These are phyloP conservation scores for Scheffersomyces segobiensis DNA, from an alignment of 1,139 yeast species.

Conservation along the genomic window DNA sequence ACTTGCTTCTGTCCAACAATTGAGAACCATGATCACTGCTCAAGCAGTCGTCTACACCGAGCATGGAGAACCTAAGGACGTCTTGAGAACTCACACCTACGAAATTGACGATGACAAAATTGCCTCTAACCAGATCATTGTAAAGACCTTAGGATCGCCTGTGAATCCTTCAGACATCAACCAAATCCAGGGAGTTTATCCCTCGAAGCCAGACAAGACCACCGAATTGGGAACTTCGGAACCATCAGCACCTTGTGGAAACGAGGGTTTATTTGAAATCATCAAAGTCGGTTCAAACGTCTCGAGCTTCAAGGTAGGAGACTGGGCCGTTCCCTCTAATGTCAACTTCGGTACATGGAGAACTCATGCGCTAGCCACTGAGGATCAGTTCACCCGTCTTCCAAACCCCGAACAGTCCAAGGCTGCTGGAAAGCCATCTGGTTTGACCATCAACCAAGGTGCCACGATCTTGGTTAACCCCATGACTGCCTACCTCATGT, in stretches of 20 bases:
- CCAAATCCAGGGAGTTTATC: constrained; percentile 92
- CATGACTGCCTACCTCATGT: constrained; percentile 87
- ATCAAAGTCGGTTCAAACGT: constrained; percentile 65
- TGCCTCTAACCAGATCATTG: constrained; percentile 47
- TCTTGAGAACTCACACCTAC: constrained; percentile 52
- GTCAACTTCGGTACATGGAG: constrained; percentile 96
- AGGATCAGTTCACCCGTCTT: constrained; percentile 54
- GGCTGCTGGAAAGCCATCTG: constrained; percentile 36
- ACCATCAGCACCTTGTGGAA: constrained; percentile 82
- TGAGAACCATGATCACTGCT: constrained; percentile 49
- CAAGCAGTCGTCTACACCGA: constrained; percentile 58
- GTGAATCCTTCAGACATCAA: constrained; percentile 91
- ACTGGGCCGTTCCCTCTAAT: constrained; percentile 86
- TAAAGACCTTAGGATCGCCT: constrained; percentile 79
- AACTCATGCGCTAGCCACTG: constrained; percentile 65
- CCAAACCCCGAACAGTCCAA: constrained; percentile 40
- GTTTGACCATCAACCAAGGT: constrained; percentile 61
- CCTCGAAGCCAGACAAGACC: constrained; percentile 71
- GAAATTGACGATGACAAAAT: constrained; percentile 48
- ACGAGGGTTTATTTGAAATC: constrained; percentile 90
- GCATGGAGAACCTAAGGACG: constrained; percentile 63
- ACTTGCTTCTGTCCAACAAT: constrained; percentile 9
- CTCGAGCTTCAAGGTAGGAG: constrained; percentile 61
- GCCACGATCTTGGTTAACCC: constrained; percentile 94
- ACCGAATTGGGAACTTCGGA: constrained; percentile 46